phyloP scores from a whole-genome alignment of 257 asterid species.

The Prunella vulgaris region DNA sequence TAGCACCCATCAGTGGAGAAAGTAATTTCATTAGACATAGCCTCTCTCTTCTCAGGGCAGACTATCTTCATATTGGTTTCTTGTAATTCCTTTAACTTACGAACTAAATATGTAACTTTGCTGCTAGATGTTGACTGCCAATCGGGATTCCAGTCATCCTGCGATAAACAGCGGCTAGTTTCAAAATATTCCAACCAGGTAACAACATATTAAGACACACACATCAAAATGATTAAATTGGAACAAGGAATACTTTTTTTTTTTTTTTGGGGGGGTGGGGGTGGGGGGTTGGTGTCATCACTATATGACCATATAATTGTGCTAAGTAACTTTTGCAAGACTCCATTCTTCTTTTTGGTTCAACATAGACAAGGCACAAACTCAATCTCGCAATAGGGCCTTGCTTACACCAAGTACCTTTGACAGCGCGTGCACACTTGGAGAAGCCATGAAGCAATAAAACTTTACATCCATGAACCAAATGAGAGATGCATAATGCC shows the following conservation, averaged over 20 bases:
- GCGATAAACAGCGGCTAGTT: constrained; percentile 24
- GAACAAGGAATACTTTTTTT: background rate
- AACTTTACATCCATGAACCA: constrained; percentile 5
- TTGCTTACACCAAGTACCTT: background rate
- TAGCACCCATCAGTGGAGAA: constrained; percentile 22
- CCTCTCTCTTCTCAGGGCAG: constrained; percentile 30
- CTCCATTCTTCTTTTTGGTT: background rate
- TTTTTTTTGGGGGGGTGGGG: too few relatives aligned
- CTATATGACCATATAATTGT: background rate
- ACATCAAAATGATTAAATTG: background rate
- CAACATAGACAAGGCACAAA: constrained; percentile 1
- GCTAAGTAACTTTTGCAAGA: background rate
- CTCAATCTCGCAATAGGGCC: background rate
- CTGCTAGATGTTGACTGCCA: constrained; percentile 99
- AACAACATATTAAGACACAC: constrained; percentile 6
- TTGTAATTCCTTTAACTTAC: constrained; percentile 51
- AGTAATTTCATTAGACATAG: constrained; percentile 22
- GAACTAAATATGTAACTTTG: constrained; percentile 76
- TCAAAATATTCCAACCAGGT: constrained; percentile 1
- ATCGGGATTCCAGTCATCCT: constrained; percentile 99
- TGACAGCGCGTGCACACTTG: constrained; percentile 2
- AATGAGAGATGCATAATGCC: background rate
- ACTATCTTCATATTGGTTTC: constrained; percentile 48
- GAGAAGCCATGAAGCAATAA: constrained; percentile 2
- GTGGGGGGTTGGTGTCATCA: background rate